Evolutionary conservation across 306 rosid genomes (phyloP), one percentile per base, ranked within the genome.

Genomic region (Albizia julibrissin): DNA sequence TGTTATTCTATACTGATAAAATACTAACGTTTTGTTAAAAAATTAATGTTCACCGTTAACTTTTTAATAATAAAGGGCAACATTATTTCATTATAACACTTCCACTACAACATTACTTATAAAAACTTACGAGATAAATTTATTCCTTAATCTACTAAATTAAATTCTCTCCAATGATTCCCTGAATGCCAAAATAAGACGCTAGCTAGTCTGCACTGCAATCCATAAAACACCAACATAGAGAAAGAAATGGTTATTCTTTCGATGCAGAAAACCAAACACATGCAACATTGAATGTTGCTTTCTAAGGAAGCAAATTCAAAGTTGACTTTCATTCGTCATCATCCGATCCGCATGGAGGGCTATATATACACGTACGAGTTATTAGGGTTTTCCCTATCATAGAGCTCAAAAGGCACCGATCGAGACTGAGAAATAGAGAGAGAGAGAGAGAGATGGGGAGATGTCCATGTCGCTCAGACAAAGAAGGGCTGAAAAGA

Each of bases 81-180:
- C 7, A 5, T 34, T 5, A 34, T 34, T 34, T 34, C 39, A 34
- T 34, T 34, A 0, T 34, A 5, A 34, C 5, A 3, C 8, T 33
- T 0, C 6, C 0, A 0, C 37, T 0, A 0, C 0, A 33, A 33
- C 37, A 4, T 4, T 33, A 5, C 6, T 33, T 3, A 4, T 2
- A 3, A 33, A 33, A 33, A 33, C 3, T 3, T 0, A n/a, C n/a
- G n/a, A n/a, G n/a, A 6, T 5, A 6, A 37, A 37, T 37, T 37
- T 37, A 37, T 0, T 0, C 8, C 40, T 6, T 33, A 33, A n/a
- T n/a, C 37, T 5, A 9, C 24, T 52, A 21, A 52, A 52, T 16
- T 13, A 27, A 27, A 62, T 12, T 62, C 27, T 22, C 27, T 12
- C 34, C 0, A 13, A 26, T 10, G 19, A 11, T 62, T 11, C 70